Evolutionary conservation across 805 yeast species (phyloP).

Genomic region (Hanseniaspora vineae): DNA sequence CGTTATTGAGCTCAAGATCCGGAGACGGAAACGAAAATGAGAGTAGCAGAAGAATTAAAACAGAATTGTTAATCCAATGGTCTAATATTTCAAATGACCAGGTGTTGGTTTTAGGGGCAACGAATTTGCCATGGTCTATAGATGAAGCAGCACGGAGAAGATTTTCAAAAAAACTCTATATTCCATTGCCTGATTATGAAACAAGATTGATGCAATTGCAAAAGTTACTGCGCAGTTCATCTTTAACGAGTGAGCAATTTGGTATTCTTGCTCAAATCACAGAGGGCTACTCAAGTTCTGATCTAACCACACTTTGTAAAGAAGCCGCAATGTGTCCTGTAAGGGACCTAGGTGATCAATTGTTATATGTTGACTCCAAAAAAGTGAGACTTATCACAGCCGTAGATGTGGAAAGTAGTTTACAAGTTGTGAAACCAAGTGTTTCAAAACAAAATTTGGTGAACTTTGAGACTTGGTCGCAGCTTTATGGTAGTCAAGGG

Average conservation of each 20-base stretch:
- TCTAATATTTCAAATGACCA: constrained; percentile 69
- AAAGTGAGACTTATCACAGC: constrained; percentile 66
- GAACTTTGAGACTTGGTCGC: constrained; percentile 83
- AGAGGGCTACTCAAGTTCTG: constrained; percentile 83
- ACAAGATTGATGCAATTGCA: constrained; percentile 62
- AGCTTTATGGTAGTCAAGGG: constrained; percentile 78
- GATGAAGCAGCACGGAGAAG: constrained; percentile 95
- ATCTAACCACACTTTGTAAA: constrained; percentile 83
- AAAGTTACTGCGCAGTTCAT: constrained; percentile 37
- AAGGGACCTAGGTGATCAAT: constrained; percentile 75
- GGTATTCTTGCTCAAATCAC: constrained; percentile 34
- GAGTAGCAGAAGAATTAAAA: constrained; percentile 78
- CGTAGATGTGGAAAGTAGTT: constrained; percentile 64
- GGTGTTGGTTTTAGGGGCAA: constrained; percentile 86
- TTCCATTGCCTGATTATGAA: constrained; percentile 83
- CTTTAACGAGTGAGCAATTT: neutral
- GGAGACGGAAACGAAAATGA: constrained; percentile 88
- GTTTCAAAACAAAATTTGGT: constrained; percentile 70
- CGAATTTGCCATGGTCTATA: constrained; percentile 92
- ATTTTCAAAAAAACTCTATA: constrained; percentile 82
- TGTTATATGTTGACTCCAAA: constrained; percentile 56
- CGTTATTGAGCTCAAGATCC: constrained; percentile 66
- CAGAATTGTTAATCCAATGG: constrained; percentile 92
- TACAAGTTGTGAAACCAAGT: constrained; percentile 75
- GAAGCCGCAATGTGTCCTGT: constrained; percentile 98